phyloP scores from a whole-genome alignment of 2,329 filamentous ascomycete genomes.

The Fusarium palustre region DNA sequence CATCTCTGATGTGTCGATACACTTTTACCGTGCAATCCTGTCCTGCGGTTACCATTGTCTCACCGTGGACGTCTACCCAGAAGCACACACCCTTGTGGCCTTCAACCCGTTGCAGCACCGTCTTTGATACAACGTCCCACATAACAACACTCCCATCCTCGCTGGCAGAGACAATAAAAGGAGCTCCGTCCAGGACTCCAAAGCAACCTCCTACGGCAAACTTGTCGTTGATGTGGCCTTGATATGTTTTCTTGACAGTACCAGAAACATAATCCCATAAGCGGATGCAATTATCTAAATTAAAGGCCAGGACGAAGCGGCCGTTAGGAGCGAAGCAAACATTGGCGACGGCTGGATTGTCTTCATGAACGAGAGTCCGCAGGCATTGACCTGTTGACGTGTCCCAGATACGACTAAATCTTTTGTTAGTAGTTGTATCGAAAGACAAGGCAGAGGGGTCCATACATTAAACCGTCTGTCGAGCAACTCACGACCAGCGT shows the following conservation, averaged over 20 bases:
- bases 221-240: constrained; percentile 86
- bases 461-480: constrained; percentile 87
- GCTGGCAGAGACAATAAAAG: constrained; percentile 84
- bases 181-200: constrained; percentile 63
- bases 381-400: constrained; percentile 95
- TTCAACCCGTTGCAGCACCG: constrained; percentile 75
- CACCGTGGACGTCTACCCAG: constrained; percentile 71
- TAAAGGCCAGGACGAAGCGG: constrained; percentile 91
- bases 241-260: constrained; percentile 94
- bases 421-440: constrained; percentile 29
- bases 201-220: constrained; percentile 91
- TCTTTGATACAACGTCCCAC: constrained; percentile 92
- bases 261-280: constrained; percentile 96
- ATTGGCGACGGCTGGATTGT: constrained; percentile 88
- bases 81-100: constrained; percentile 70
- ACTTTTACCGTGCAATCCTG: constrained; percentile 66
- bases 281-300: constrained; percentile 87
- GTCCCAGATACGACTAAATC: constrained; percentile 85
- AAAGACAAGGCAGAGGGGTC: constrained; percentile 26
- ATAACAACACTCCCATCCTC: constrained; percentile 87
- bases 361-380: constrained; percentile 94
- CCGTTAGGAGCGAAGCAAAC: constrained; percentile 96
- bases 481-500: constrained; percentile 93
- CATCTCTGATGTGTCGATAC: constrained; percentile 54
- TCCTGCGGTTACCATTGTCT: constrained; percentile 68